phyloP scores from a whole-genome alignment of 768 basidiomycete genomes.

The Favolaschia claudopus region DNA sequence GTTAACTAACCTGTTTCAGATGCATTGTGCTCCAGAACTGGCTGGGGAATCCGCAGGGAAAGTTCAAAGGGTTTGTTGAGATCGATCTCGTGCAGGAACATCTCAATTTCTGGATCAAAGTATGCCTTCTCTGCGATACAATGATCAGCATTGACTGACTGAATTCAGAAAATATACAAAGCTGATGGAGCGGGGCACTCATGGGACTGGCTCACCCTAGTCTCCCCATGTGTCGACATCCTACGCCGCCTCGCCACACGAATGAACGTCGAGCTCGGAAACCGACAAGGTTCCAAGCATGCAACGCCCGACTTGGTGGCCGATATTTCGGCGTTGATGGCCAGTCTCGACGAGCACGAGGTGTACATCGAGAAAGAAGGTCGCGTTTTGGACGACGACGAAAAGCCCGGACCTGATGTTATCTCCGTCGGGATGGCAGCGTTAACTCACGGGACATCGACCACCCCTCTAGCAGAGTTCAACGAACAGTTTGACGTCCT shows the following conservation, averaged over 20 bases:
- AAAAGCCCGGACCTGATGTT: constrained; percentile 24
- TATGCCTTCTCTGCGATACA: not conserved
- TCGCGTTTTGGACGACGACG: constrained; percentile 25
- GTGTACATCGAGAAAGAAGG: constrained; percentile 31
- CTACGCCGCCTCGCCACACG: constrained; percentile 31
- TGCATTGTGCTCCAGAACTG: too few relatives aligned
- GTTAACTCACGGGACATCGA: constrained; percentile 10
- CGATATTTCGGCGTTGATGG: constrained; percentile 37
- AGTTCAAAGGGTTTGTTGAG: not conserved
- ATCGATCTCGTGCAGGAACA: not conserved
- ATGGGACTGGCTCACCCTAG: constrained; percentile 24
- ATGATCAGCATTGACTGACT: not conserved
- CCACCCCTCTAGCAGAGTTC: constrained; percentile 18
- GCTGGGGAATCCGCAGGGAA: too few relatives aligned
- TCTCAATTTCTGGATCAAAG: constrained; percentile 29
- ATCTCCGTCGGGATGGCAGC: constrained; percentile 10
- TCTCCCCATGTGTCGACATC: constrained; percentile 27
- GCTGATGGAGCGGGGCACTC: constrained; percentile 17
- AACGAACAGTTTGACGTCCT: constrained; percentile 17
- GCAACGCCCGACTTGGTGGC: constrained; percentile 31
- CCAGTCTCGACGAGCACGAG: constrained; percentile 25
- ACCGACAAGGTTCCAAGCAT: constrained; percentile 41
- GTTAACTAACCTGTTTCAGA: too few relatives aligned
- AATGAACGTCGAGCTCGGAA: constrained; percentile 30
- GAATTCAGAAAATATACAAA: constrained; percentile 18